Conservation (phyloP, 108 stramenopile genomes). For the Conticribra weissflogii region DNA sequence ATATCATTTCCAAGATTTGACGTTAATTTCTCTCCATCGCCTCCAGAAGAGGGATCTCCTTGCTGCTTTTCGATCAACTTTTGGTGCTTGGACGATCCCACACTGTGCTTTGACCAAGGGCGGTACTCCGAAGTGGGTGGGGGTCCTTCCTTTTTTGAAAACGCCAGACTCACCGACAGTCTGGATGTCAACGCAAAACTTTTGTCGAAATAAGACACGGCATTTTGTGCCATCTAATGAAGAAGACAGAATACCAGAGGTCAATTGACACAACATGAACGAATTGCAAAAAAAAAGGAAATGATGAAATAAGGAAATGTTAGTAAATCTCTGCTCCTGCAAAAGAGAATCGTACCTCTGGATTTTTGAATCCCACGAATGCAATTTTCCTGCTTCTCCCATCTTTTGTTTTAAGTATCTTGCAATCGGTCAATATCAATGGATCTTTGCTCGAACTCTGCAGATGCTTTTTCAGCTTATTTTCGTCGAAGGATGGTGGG, state of each 20-base stretch:
- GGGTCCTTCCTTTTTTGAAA: conserved; percentile 55
- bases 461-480: conserved; percentile 62
- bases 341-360: conserved; percentile 22
- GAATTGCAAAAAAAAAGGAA: not conserved
- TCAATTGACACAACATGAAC: not conserved
- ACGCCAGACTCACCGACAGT: conserved; percentile 71
- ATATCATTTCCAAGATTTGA: conserved; percentile 11
- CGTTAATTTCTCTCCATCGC: conserved; percentile 2
- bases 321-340: too few species aligned
- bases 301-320: too few species aligned
- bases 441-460: conserved; percentile 23
- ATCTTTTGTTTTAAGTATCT: conserved; percentile 66
- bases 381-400: conserved; percentile 75
- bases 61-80: conserved; percentile 29
- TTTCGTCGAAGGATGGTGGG: conserved; percentile 66
- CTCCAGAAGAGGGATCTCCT: conserved; percentile 5
- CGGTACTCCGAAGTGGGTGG: conserved; percentile 37
- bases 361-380: conserved; percentile 79
- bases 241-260: too few species aligned
- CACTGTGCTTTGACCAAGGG: conserved; percentile 63
- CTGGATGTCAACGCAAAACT: conserved; percentile 62
- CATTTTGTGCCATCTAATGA: conserved; percentile 52
- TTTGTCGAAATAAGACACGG: conserved; percentile 63
- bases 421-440: conserved; percentile 73
- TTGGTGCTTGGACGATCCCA: conserved; percentile 45